phyloP scores from a whole-genome alignment of 2,329 filamentous ascomycete genomes.

The Claviceps sp. region DNA sequence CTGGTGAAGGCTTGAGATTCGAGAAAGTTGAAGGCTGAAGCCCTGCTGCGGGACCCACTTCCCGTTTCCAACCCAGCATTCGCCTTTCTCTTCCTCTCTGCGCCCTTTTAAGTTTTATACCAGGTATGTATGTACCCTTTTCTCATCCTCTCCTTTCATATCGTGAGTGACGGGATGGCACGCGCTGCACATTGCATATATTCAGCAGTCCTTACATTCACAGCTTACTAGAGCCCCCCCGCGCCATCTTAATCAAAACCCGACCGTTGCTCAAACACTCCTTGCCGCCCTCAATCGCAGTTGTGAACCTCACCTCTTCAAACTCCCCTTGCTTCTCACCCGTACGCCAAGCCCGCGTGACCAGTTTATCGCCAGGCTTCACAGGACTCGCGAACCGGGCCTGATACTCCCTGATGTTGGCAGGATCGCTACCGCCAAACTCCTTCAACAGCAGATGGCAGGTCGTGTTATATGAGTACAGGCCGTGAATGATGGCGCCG shows the following conservation, averaged over 20 bases:
- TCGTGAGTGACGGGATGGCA: no score
- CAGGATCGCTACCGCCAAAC: constrained; percentile 63
- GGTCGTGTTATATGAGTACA: constrained; percentile 76
- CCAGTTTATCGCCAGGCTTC: constrained; percentile 67
- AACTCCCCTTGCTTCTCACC: constrained; percentile 51
- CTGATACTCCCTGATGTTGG: constrained; percentile 78
- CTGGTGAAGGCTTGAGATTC: background rate
- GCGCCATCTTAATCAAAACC: constrained; percentile 57
- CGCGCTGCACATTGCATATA: no score
- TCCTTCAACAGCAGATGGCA: constrained; percentile 59
- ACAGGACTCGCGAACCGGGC: constrained; percentile 79
- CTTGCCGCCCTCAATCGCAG: constrained; percentile 67
- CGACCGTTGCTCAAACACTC: constrained; percentile 78
- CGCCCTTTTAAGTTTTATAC: no score
- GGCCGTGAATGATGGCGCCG: constrained; percentile 76
- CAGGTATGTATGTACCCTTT: no score
- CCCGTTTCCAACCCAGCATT: background rate
- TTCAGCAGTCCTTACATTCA: constrained; percentile 19
- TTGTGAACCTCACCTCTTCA: constrained; percentile 75
- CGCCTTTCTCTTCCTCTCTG: no score
- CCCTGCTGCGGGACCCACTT: background rate
- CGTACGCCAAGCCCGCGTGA: constrained; percentile 69
- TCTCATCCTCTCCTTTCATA: no score
- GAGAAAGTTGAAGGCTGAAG: background rate
- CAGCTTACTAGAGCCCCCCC: constrained; percentile 46